Evolutionary conservation across 768 basidiomycete genomes (phyloP).

Genomic region (Butyriboletus loyo): DNA sequence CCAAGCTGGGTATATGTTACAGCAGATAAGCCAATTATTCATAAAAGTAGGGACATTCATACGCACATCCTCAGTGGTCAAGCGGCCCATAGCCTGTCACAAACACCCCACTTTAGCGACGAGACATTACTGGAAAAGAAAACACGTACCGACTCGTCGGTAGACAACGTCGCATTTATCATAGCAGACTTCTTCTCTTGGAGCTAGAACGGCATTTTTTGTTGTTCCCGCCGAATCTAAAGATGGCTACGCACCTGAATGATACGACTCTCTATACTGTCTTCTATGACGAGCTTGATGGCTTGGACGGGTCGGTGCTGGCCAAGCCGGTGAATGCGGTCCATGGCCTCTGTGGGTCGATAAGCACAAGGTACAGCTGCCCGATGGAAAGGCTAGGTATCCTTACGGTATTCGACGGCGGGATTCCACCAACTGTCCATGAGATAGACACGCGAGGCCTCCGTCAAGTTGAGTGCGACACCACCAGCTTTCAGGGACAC

Average conservation of each 20-base stretch:
- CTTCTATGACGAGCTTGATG: conserved; percentile 92
- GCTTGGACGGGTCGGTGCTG: conserved; percentile 91
- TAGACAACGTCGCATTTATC: conserved; percentile 83
- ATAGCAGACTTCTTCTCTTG: conserved; percentile 97
- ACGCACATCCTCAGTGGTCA: conserved; percentile 81
- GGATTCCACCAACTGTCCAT: conserved; percentile 99
- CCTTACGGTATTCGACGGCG: conserved; percentile 85
- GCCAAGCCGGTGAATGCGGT: conserved; percentile 94
- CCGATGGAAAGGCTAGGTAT: neutral
- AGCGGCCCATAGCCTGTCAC: conserved; percentile 80
- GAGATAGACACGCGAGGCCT: conserved; percentile 90
- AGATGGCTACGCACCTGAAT: conserved; percentile 55
- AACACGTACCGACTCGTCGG: conserved; percentile 68
- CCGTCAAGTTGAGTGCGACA: conserved; percentile 85
- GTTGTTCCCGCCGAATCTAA: neutral
- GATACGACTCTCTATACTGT: conserved; percentile 94
- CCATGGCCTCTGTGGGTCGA: conserved; percentile 77
- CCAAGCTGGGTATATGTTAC: conserved; percentile 31
- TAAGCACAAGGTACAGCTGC: neutral
- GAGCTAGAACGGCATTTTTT: conserved; percentile 41
- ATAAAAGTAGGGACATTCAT: neutral
- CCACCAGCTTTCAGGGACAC: conserved; percentile 96
- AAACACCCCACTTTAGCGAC: conserved; percentile 6
- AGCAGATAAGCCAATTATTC: conserved; percentile 3
- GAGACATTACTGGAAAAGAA: neutral